Evolutionary conservation across 345 rosid species (phyloP).

Genomic region (Syzygium grande): DNA sequence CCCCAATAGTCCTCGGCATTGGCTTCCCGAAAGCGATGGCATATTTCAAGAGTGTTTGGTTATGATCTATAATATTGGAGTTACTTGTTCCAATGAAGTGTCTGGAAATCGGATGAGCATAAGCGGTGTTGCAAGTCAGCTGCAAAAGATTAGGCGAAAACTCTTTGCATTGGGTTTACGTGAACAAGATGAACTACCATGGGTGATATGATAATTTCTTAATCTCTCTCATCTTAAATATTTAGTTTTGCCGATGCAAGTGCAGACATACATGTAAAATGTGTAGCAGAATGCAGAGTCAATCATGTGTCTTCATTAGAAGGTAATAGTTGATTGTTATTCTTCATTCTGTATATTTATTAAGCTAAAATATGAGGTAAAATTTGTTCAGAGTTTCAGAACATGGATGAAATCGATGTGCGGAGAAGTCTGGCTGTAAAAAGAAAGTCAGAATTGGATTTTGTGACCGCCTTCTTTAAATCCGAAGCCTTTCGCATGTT

Average conservation of each 20-base stretch:
- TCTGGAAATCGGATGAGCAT: neutral
- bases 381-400: neutral
- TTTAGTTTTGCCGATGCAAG: neutral
- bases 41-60: neutral
- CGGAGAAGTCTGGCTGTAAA: neutral
- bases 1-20: neutral
- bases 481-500: neutral
- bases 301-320: neutral
- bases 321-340: neutral
- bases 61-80: neutral
- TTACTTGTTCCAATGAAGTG: neutral
- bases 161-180: neutral
- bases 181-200: neutral
- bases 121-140: neutral
- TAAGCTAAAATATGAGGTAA: neutral
- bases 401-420: neutral
- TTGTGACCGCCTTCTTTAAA: neutral
- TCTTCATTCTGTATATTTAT: neutral
- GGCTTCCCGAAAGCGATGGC: neutral
- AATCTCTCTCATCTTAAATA: neutral
- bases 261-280: neutral
- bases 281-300: neutral
- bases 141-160: neutral
- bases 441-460: neutral
- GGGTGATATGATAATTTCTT: neutral